Evolutionary conservation across 2,329 filamentous ascomycete species (phyloP).

Genomic region (Lachnellula hyalina): DNA sequence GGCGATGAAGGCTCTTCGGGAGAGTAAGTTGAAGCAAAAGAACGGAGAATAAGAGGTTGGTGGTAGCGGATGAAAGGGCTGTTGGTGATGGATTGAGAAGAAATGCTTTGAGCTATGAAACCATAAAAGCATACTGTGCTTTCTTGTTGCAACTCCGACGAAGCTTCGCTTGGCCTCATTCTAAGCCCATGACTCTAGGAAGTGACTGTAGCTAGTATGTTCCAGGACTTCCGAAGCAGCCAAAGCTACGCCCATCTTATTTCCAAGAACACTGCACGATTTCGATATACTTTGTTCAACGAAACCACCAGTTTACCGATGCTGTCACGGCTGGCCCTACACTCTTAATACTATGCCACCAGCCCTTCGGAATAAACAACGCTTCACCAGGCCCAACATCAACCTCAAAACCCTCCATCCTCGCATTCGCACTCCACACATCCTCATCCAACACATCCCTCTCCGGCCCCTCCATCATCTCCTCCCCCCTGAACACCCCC

Average conservation of each 20-base stretch:
- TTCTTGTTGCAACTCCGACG: too few relatives aligned
- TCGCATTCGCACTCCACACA: slow-evolving; percentile 55
- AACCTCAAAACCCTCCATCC: slow-evolving; percentile 31
- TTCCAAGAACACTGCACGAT: neutral
- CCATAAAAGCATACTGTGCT: too few relatives aligned
- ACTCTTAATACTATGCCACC: slow-evolving; percentile 82
- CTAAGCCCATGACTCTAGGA: too few relatives aligned
- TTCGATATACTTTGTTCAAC: slow-evolving; percentile 11
- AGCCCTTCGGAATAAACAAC: slow-evolving; percentile 74
- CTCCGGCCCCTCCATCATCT: slow-evolving; percentile 88
- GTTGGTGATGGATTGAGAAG: neutral
- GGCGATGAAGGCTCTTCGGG: neutral
- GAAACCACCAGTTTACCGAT: slow-evolving; percentile 53
- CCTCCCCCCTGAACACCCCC: slow-evolving; percentile 57
- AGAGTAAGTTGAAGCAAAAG: neutral
- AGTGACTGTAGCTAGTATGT: neutral
- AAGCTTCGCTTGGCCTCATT: neutral
- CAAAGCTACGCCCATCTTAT: neutral
- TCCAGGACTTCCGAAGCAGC: neutral
- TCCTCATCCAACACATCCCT: slow-evolving; percentile 58
- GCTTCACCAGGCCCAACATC: slow-evolving; percentile 60
- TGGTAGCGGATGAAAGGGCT: too few relatives aligned
- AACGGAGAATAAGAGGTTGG: neutral
- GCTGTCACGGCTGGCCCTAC: slow-evolving; percentile 39
- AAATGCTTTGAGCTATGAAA: neutral